Base-by-base conservation (phyloP, 352 stramenopile genomes). In the Pythium sukuiense region DNA sequence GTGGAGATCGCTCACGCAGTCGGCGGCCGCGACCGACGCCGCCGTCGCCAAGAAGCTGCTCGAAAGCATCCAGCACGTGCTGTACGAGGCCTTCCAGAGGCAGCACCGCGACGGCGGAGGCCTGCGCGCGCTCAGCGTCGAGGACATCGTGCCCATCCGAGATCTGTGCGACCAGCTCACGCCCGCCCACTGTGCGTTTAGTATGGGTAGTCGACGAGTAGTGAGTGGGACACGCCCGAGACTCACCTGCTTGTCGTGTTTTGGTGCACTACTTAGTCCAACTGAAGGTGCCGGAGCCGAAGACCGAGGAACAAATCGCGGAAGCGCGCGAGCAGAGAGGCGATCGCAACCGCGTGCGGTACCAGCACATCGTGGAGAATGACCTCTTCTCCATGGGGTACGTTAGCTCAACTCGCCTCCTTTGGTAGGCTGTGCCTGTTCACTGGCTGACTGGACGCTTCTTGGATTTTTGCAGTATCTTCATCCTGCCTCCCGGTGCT, bases 331-430 rank as follows among this genome's bases (percentile, higher is more conserved):
- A 54, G 30, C 5, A 56, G 33, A 48, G 41, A 35, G 56, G 18
- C 18, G 57, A 62, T 2, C 65, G 61, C 32, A 80, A 76, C 58
- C 71, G 63, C 41, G 84, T 93, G 52, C 70, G 75, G 32, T 95
- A 95, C 69, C 66, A 91, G 55, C 84, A 95, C 70, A 81, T 95
- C n/a, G 93, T 84, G 55, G 87, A 93, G 63, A 81, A 93, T 57
- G 70, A 88, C 27, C 79, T 79, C 32, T 83, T 95, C 56, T 93
- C 87, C 26, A 93, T 95, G 59, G 87, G 87, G 86, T 94, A 61
- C 24, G 68, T 45, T 3, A 8, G 37, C 55, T 41, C n/a, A 55
- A 30, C 49, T 32, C 20, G 20, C 20, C 24, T 24, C 13, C 20
- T 45, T 16, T 12, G 37, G 13, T 18, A 26, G n/a, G 5, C 29